Base-by-base conservation (phyloP, 768 basidiomycete species). In the Suillus subalutaceus region DNA sequence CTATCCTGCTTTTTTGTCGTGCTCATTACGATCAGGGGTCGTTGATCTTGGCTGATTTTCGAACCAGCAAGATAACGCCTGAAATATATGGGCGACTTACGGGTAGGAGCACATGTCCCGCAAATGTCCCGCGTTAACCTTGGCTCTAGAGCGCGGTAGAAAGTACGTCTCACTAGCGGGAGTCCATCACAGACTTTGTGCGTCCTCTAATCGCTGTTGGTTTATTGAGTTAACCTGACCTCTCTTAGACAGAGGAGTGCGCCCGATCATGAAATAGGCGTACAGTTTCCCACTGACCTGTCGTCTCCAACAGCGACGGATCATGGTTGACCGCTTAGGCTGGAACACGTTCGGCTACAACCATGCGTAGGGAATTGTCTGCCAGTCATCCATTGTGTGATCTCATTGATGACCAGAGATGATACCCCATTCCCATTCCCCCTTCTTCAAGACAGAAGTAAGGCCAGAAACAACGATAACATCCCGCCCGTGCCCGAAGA, bases 131-230 rank as follows among this genome's bases (percentile, higher is more conserved):
- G 6, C 32, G 10, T 61, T 61, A 63, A 60, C 40, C 35, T 23
- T 37, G 30, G 16, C 15, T 63, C 63, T 59, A 59, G 63, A 63
- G 35, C 64, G 64, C 18, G 64, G 64, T 18, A 38, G 64, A 35
- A 59, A 40, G 26, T 65, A 65, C 16, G 43, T 15, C 38, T 26
- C 61, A 8, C 23, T 65, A 35, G 55, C 41, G 23, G 64, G 64
- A 26, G 30, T 65, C 32, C 64, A 65, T 65, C 43, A 65, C 15
- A 40, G 30, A 35, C 20, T 43, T 40, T n/a, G 64, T 65, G 43
- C 38, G 64, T 63, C 10, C 20, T 60, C 6, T 26, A 40, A 59
- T 60, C 12, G 3, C 13, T 26, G 16, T 18, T 41, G 30, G 9
- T n/a, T 56, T 30, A 10, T 26, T 41, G 6, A 12, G 10, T 59